Evolutionary conservation across 192 early-diverging fungal genomes (phyloP).

Genomic region (Podila horticola): DNA sequence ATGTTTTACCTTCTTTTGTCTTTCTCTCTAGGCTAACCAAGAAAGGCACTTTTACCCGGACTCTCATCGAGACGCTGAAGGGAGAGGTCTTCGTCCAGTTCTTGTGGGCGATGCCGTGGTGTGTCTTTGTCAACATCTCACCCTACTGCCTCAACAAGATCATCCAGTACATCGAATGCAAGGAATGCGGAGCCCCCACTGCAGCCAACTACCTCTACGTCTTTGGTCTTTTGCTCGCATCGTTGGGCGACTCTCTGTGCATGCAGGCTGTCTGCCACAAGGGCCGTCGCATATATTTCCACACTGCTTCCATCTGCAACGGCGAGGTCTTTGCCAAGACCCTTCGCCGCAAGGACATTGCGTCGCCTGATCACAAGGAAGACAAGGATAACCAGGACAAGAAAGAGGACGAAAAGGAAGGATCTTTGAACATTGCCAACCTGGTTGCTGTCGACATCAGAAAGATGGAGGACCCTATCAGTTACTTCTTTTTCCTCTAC

Average conservation of each 20-base stretch:
- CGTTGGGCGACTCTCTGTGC: slow-evolving; percentile 53
- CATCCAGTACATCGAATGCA: slow-evolving; percentile 46
- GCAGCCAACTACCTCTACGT: slow-evolving; percentile 60
- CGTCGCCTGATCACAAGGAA: slow-evolving; percentile 21
- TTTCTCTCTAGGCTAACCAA: not conserved
- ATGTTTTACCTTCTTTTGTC: not conserved
- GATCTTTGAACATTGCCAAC: slow-evolving; percentile 41
- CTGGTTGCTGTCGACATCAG: slow-evolving; percentile 38
- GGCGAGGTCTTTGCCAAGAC: slow-evolving; percentile 51
- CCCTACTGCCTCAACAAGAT: slow-evolving; percentile 49
- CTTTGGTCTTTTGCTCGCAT: slow-evolving; percentile 63
- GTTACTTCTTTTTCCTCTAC: slow-evolving; percentile 62
- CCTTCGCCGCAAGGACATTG: slow-evolving; percentile 55
- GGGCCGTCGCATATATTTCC: slow-evolving; percentile 70
- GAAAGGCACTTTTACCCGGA: slow-evolving; percentile 18
- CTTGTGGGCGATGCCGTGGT: slow-evolving; percentile 35
- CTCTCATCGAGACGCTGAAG: slow-evolving; percentile 10
- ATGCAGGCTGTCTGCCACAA: slow-evolving; percentile 66
- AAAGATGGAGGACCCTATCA: slow-evolving; percentile 28
- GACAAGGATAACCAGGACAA: slow-evolving; percentile 44
- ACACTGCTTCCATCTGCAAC: slow-evolving; percentile 55
- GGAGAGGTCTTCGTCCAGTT: slow-evolving; percentile 40
- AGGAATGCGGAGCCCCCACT: slow-evolving; percentile 35
- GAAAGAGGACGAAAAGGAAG: slow-evolving; percentile 14
- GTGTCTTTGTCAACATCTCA: slow-evolving; percentile 18